Evolutionary conservation across 2,329 filamentous ascomycete species (phyloP), one percentile per base, ranked within the genome.

Genomic region (Nigrospora oryzae): DNA sequence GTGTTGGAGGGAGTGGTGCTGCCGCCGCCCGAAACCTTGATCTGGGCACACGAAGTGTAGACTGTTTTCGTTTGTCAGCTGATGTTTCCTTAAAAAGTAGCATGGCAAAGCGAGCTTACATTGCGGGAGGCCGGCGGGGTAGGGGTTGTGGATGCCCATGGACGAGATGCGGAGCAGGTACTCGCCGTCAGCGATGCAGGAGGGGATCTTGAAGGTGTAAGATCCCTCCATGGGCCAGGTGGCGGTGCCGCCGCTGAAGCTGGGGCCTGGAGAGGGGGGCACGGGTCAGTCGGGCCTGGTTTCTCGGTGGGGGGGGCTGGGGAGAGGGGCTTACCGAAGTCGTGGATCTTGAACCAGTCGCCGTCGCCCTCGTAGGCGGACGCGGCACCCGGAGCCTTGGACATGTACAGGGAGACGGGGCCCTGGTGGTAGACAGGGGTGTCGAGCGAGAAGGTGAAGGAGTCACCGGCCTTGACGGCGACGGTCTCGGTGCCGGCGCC

Each of bases 141-240:
- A 63, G 3, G 71, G 71, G 49, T 74, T 71, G 66, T 84, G 80
- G 42, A 84, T 75, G 19, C 74, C 80, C 42, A 84, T 71, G 43
- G 76, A 68, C 62, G 81, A 77, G 56, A 79, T 74, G 35, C 78
- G 68, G 31, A 81, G 65, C 46, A 81, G 70, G 56, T 81, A 80
- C 50, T 80, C 73, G 47, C 79, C 79, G 35, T 75, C 58, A 28
- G 68, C 68, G 43, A 83, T 67, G 51, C 70, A 71, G 23, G 59
- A 52, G 4, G 78, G 78, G 50, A 83, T 73, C 43, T 63, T 56
- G 51, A 52, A 57, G 1, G 59, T 58, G 56, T 68, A 68, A 0
- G 61, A 52, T n/a, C 50, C 2, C 13, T 53, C 62, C 50, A 67
- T 50, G 12, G 56, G 53, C 65, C 65, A 67, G 7, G 44, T 50